phyloP scores from a whole-genome alignment of 2,329 filamentous ascomycete species.

The Coniochaeta ligniaria region DNA sequence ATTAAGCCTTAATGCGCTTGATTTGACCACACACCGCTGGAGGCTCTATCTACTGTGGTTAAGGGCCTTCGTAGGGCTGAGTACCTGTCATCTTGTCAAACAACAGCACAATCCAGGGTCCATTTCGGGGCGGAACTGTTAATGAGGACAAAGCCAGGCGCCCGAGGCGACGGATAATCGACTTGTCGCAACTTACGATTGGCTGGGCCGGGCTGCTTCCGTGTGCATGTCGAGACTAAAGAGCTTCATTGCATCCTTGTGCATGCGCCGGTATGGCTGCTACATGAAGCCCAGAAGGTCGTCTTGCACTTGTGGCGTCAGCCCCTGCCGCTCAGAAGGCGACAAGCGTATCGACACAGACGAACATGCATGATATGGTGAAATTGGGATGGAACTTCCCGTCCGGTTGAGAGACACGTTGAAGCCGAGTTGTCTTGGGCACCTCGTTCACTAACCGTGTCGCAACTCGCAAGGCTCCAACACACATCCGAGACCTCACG shows the following conservation, averaged over 20 bases:
- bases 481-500: neutral
- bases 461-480: neutral
- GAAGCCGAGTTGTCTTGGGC: neutral
- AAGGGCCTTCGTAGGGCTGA: neutral
- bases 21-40: neutral
- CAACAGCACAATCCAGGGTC: too few relatives aligned
- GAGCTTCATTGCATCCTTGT: neutral
- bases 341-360: neutral
- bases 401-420: neutral
- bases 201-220: neutral
- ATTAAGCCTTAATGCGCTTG: neutral
- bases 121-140: neutral
- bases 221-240: neutral
- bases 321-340: neutral
- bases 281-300: neutral
- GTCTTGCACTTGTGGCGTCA: neutral
- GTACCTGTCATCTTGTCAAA: neutral
- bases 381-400: neutral
- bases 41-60: neutral
- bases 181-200: neutral
- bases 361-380: neutral
- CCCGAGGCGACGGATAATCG: neutral
- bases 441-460: neutral
- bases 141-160: neutral
- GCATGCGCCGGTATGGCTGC: neutral